Evolutionary conservation across 2,329 filamentous ascomycete species (phyloP).

Genomic region (Hymenoscyphus infarciens): DNA sequence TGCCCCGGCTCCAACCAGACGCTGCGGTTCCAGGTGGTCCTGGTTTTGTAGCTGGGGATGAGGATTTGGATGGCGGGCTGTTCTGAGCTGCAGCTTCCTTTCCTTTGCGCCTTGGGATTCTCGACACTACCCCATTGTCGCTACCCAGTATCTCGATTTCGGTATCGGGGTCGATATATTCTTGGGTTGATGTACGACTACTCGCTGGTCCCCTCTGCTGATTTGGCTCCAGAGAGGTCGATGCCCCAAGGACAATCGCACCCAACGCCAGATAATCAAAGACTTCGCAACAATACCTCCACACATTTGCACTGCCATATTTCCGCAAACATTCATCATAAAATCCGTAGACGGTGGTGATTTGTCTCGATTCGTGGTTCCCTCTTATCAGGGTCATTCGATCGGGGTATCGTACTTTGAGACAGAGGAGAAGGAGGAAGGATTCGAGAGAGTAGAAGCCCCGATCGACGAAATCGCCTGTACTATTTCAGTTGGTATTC

Average conservation of each 20-base stretch:
- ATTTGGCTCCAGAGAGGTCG: conserved; percentile 54
- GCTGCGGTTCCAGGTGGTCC: conserved; percentile 79
- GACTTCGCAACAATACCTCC: conserved; percentile 95
- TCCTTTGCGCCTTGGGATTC: conserved; percentile 53
- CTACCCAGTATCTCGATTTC: conserved; percentile 94
- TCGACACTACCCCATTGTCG: conserved; percentile 72
- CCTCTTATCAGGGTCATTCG: conserved; percentile 94
- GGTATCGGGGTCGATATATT: conserved; percentile 64
- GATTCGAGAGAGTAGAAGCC: conserved; percentile 98
- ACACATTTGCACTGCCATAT: conserved; percentile 94
- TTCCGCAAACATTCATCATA: conserved; percentile 96
- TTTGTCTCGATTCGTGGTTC: conserved; percentile 94
- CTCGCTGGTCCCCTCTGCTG: conserved; percentile 42
- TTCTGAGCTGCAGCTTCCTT: conserved; percentile 36
- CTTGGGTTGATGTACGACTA: conserved; percentile 44
- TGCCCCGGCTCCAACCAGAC: conserved; percentile 62
- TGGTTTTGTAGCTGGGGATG: conserved; percentile 46
- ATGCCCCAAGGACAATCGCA: conserved; percentile 90
- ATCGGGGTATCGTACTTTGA: conserved; percentile 96
- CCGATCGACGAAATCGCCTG: conserved; percentile 94
- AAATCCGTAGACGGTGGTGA: conserved; percentile 96
- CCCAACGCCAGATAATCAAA: conserved; percentile 99
- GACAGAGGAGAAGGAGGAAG: conserved; percentile 88
- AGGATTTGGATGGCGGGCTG: conserved; percentile 39
- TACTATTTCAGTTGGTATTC: conserved; percentile 17